phyloP scores from a whole-genome alignment of 2,329 filamentous ascomycete genomes.

The Colletotrichum paranaense region DNA sequence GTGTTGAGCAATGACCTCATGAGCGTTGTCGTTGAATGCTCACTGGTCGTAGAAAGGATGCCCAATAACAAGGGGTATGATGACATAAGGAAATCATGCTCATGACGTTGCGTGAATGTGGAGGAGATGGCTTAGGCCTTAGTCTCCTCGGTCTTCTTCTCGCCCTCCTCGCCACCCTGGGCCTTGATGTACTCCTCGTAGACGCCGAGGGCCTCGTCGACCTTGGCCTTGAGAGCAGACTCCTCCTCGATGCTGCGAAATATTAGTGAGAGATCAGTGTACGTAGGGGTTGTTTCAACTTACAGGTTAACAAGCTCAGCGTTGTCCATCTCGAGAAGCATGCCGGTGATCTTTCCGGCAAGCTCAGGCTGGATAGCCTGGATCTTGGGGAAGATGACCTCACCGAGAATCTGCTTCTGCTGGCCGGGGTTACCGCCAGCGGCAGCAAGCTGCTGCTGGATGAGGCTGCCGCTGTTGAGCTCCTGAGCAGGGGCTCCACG shows the following conservation, averaged over 20 bases:
- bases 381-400: constrained; percentile 99
- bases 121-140: constrained; percentile 49
- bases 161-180: constrained; percentile 67
- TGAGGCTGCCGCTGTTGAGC: constrained; percentile 47
- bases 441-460: constrained; percentile 68
- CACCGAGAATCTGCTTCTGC: constrained; percentile 99
- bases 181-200: constrained; percentile 99
- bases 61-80: constrained; percentile 37
- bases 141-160: constrained; percentile 60
- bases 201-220: constrained; percentile 95
- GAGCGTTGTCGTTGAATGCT: constrained; percentile 28
- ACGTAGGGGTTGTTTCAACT: constrained; percentile 58
- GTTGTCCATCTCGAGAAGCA: constrained; percentile 99
- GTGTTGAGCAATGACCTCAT: constrained; percentile 34
- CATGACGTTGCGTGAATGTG: constrained; percentile 33
- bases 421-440: constrained; percentile 71
- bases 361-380: constrained; percentile 92
- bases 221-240: constrained; percentile 89
- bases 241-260: constrained; percentile 87
- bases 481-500: constrained; percentile 52
- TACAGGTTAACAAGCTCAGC: constrained; percentile 92
- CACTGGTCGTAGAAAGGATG: constrained; percentile 34
- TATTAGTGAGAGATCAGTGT: constrained; percentile 28
- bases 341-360: constrained; percentile 99
- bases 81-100: constrained; percentile 37